These are phyloP conservation scores for Saksenaea oblongispora DNA, from an alignment of 371 early-diverging fungal species.

Conservation along the genomic window DNA sequence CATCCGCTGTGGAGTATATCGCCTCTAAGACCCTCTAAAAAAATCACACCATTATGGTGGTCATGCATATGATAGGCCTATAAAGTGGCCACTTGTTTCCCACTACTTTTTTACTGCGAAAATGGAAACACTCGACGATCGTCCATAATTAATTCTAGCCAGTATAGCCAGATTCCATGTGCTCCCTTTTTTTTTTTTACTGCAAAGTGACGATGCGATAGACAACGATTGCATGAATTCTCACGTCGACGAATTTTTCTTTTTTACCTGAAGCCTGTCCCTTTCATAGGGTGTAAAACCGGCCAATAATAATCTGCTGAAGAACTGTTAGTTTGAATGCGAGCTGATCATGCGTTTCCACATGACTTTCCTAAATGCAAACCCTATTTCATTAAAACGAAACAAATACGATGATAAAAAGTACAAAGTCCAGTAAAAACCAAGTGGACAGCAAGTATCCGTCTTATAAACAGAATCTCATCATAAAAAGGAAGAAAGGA, in stretches of 20 bases:
- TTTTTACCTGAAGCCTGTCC: background rate
- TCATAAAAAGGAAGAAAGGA: background rate
- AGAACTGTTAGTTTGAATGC: background rate
- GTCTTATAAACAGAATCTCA: too few relatives aligned
- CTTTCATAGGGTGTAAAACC: background rate
- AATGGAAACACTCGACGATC: slow-evolving; percentile 1
- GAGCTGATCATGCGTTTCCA: background rate
- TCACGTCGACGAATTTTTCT: background rate
- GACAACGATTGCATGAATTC: background rate
- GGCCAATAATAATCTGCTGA: background rate
- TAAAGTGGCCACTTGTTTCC: background rate
- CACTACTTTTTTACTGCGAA: background rate
- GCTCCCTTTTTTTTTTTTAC: background rate
- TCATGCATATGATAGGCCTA: background rate
- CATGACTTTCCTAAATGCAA: too few relatives aligned
- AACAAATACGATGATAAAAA: too few relatives aligned
- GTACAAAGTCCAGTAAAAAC: too few relatives aligned
- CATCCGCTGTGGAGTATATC: too few relatives aligned
- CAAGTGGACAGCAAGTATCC: too few relatives aligned
- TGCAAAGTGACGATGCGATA: background rate
- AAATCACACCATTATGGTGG: slow-evolving; percentile 1
- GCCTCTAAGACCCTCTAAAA: too few relatives aligned
- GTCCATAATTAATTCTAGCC: background rate
- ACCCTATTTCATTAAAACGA: too few relatives aligned
- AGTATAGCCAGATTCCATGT: background rate